Percentiles rank a stretch among this genome's conserved stretches.
Evolutionary conservation across 257 asterid genomes (phyloP).

Genomic region (Solanum clarkiae): DNA sequence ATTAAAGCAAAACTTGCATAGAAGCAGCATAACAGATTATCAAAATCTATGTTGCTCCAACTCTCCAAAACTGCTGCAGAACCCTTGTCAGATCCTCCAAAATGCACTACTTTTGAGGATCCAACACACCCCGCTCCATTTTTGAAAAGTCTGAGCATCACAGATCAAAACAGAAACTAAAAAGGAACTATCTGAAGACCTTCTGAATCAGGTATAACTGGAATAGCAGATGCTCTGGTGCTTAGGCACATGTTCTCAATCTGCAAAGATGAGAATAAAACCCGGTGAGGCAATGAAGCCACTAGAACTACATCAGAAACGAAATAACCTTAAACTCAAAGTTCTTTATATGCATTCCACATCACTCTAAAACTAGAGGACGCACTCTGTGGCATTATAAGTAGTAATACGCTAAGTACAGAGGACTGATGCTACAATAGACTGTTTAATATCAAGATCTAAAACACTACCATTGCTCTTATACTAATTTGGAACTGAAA

Average conservation of each 20-base stretch:
- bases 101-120: background rate
- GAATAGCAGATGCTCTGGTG: slow-evolving; percentile 78
- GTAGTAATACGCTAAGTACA: background rate
- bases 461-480: background rate
- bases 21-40: background rate
- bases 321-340: background rate
- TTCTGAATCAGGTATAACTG: slow-evolving; percentile 92
- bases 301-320: background rate
- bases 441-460: background rate
- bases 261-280: slow-evolving; percentile 30
- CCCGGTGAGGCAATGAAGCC: background rate
- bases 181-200: slow-evolving; percentile 22
- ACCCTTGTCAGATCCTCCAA: background rate
- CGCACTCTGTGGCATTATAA: background rate
- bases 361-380: background rate
- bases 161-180: background rate
- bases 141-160: background rate
- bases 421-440: background rate
- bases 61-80: background rate
- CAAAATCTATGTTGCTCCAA: background rate
- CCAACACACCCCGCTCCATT: background rate
- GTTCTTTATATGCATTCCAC: background rate
- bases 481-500: background rate
- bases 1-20: background rate
- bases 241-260: slow-evolving; percentile 82